Evolutionary conservation across 2,329 filamentous ascomycete species (phyloP).

Genomic region (Xylariaceae sp.): DNA sequence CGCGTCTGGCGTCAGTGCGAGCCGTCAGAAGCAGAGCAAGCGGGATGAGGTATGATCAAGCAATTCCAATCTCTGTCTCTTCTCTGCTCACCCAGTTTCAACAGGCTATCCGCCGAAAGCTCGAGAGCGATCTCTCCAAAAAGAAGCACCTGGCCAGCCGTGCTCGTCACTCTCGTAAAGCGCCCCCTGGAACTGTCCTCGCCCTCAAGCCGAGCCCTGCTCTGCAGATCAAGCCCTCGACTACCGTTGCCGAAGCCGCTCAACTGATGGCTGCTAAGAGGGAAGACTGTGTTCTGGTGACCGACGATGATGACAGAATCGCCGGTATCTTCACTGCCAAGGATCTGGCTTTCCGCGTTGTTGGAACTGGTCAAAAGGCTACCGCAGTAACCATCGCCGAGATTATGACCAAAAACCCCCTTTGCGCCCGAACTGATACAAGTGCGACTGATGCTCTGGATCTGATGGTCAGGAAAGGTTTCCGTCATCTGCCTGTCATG

Average conservation of each 20-base stretch:
- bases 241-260: conserved; percentile 90
- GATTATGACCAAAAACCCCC: conserved; percentile 99
- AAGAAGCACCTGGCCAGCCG: conserved; percentile 81
- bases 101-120: conserved; percentile 91
- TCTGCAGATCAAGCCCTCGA: conserved; percentile 93
- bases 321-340: conserved; percentile 99
- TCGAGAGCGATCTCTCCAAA: conserved; percentile 96
- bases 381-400: conserved; percentile 89
- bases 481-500: conserved; percentile 97
- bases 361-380: conserved; percentile 85
- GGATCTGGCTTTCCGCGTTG: conserved; percentile 94
- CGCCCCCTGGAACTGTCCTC: conserved; percentile 91
- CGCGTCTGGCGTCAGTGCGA: conserved; percentile 75
- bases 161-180: conserved; percentile 83
- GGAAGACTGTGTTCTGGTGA: conserved; percentile 96
- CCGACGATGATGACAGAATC: conserved; percentile 95
- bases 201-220: conserved; percentile 93
- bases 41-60: conserved; percentile 97
- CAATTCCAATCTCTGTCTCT: conserved; percentile 22
- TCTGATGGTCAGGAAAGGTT: conserved; percentile 97
- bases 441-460: conserved; percentile 96
- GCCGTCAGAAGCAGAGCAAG: conserved; percentile 93
- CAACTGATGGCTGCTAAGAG: conserved; percentile 99
- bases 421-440: conserved; percentile 95
- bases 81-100: conserved; percentile 9